phyloP scores from a whole-genome alignment of 108 stramenopile species.

The Cyclotella sp. region DNA sequence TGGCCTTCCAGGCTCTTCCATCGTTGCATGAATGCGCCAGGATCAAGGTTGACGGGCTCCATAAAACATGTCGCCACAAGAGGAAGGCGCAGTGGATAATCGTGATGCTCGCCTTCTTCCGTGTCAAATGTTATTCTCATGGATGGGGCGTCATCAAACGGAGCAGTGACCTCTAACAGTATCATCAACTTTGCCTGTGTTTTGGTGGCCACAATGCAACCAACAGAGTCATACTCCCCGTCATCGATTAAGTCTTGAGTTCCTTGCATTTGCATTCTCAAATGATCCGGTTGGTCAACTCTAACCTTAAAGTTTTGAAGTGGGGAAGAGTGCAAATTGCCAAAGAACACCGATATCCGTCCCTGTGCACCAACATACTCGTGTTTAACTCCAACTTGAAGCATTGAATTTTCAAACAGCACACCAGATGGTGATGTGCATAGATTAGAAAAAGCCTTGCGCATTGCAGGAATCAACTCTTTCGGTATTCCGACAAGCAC shows the following conservation, averaged over 20 bases:
- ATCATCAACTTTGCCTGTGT: conserved; percentile 88
- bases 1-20: conserved; percentile 92
- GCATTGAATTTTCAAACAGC: conserved; percentile 85
- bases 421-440: conserved; percentile 88
- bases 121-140: conserved; percentile 89
- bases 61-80: conserved; percentile 94
- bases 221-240: conserved; percentile 61
- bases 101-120: conserved; percentile 79
- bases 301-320: conserved; percentile 76
- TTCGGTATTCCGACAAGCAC: conserved; percentile 83
- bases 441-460: conserved; percentile 89
- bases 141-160: conserved; percentile 91
- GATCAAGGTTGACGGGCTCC: conserved; percentile 80
- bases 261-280: conserved; percentile 87
- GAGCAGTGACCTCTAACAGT: conserved; percentile 85
- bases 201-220: conserved; percentile 84
- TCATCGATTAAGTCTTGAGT: conserved; percentile 85
- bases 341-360: conserved; percentile 89
- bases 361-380: conserved; percentile 93
- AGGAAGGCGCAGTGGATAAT: conserved; percentile 88
- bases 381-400: conserved; percentile 91
- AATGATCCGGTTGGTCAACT: conserved; percentile 82
- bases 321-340: conserved; percentile 75
- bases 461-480: conserved; percentile 91
- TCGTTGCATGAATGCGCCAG: conserved; percentile 84